These are phyloP conservation scores for Eimeria sp. DNA, from an alignment of 169 alveolate genomes.

Conservation along the genomic window DNA sequence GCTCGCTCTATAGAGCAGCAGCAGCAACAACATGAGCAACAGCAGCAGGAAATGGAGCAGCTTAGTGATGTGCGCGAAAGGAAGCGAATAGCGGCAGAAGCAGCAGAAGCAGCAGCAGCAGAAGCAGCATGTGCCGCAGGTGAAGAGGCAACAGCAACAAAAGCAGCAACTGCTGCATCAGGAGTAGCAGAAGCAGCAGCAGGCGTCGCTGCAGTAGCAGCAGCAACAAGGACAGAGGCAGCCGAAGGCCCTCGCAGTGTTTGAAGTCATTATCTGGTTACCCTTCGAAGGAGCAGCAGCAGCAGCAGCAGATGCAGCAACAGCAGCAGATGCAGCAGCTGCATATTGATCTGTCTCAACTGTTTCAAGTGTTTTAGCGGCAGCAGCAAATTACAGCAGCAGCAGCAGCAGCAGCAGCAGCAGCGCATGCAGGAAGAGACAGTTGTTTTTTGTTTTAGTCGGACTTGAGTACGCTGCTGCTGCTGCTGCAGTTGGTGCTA, in stretches of 20 bases:
- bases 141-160: background rate
- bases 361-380: too few relatives aligned
- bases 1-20: background rate
- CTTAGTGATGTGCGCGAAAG: background rate
- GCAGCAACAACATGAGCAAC: background rate
- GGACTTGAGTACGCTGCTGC: background rate
- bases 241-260: background rate
- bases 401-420: constrained; percentile 10
- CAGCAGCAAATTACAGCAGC: background rate
- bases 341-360: background rate
- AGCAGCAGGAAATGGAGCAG: constrained; percentile 21
- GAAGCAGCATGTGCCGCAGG: background rate
- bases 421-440: background rate
- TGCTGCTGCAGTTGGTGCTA: background rate
- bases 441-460: too few relatives aligned
- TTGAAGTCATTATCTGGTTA: too few relatives aligned
- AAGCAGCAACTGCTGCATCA: background rate
- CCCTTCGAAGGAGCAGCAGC: background rate
- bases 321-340: background rate
- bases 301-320: background rate
- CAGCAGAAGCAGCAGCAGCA: background rate
- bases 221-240: background rate
- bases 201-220: background rate
- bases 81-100: background rate
- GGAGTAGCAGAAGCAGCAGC: too few relatives aligned